Evolutionary conservation across 441 rosid genomes (phyloP).

Genomic region (Adansonia madagascariensis): DNA sequence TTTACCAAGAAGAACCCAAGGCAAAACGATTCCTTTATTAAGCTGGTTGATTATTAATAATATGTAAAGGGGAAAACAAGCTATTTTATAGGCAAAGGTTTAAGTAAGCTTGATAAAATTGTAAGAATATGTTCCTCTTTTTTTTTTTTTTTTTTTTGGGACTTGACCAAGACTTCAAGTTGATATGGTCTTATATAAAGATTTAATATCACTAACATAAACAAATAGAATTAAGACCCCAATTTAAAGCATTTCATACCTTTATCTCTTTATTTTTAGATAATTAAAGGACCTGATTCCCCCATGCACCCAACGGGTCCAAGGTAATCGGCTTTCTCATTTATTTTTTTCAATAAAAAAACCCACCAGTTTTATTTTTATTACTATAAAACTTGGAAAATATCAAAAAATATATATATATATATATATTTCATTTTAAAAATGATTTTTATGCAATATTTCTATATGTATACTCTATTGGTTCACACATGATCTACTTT

Average conservation of each 20-base stretch:
- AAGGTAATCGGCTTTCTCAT: neutral
- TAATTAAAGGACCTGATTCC: constrained; percentile 39
- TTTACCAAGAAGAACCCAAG: too few species aligned
- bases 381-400: neutral
- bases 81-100: neutral
- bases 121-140: neutral
- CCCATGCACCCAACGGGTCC: neutral
- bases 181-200: neutral
- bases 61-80: neutral
- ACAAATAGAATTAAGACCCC: too few species aligned
- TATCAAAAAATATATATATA: neutral
- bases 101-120: neutral
- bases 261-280: constrained; percentile 30
- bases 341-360: neutral
- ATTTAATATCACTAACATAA: too few species aligned
- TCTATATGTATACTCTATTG: neutral
- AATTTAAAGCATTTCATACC: neutral
- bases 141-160: neutral
- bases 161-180: neutral
- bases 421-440: too few species aligned
- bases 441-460: neutral
- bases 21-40: neutral
- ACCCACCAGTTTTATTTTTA: neutral
- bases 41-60: neutral
- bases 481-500: neutral